Evolutionary conservation across 306 rosid species (phyloP), one percentile per base, ranked within the genome.

Genomic region (Lithocarpus polystachyus): DNA sequence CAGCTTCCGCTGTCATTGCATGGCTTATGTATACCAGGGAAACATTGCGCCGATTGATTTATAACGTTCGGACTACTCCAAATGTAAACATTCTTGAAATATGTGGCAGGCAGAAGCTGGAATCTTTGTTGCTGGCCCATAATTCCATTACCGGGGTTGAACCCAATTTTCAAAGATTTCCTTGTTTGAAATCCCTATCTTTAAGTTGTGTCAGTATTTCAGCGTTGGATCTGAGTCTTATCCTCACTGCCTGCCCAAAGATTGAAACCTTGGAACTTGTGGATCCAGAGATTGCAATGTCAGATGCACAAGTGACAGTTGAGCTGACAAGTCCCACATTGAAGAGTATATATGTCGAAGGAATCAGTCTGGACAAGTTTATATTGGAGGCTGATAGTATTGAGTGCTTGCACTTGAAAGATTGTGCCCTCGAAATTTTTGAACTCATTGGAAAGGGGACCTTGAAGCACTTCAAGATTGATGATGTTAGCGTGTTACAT

Each of bases 1-100:
- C 90, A 0, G 96, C 97, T 8, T 87, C 96, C 0, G 83, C 93
- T 1, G 88, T 90, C 77, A 86, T 90, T 74, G 93, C 97, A 71
- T 93, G 98, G 97, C 92, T 93, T 68, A 87, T 93, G 92, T 90
- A 89, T 75, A 91, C 97, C 8, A 78, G 91, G 72, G 90, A 90
- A 24, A 87, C 92, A 18, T 37, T 91, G 76, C 82, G 87, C 60
- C 79, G 60, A 40, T 79, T 92, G 57, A 77, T 75, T 57, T 93
- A 91, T 80, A 89, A 89, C 79, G 93, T 90, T 57, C 77, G 85
- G 79, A 90, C 98, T 19, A 57, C 86, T 62, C 89, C 97, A 6
- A 82, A 64, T 83, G 82, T 90, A 75, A 76, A 89, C 79, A 83
- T 94, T 71, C 88, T 92, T 53, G 96, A 94, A 75, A 87, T 84